phyloP scores from a whole-genome alignment of 331 rosid genomes.

The Malus hybrid region DNA sequence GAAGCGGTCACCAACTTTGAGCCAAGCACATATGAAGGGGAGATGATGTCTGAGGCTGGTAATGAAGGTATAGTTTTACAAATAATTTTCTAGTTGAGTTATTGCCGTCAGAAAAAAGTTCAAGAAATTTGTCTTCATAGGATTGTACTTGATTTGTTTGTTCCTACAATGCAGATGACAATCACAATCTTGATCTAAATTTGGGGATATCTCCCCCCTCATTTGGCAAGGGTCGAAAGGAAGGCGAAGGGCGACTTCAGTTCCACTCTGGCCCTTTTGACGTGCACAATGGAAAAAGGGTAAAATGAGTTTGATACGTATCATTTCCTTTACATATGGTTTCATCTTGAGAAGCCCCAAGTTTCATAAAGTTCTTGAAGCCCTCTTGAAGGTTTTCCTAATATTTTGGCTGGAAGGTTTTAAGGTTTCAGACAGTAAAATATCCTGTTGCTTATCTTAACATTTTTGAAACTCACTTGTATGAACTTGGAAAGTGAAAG shows the following conservation, averaged over 20 bases:
- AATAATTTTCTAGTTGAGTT: background rate
- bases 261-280: slow-evolving; percentile 41
- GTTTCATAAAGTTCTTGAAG: background rate
- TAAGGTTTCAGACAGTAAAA: background rate
- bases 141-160: slow-evolving; percentile 5
- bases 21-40: slow-evolving; percentile 70
- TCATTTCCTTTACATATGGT: background rate
- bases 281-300: slow-evolving; percentile 53
- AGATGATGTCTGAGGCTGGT: slow-evolving; percentile 42
- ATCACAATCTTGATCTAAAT: slow-evolving; percentile 83
- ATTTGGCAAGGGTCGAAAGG: slow-evolving; percentile 38
- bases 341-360: background rate
- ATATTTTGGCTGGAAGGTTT: background rate
- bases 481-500: background rate
- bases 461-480: background rate
- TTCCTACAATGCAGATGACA: slow-evolving; percentile 39
- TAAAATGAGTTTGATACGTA: background rate
- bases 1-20: slow-evolving; percentile 98
- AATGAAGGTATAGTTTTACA: slow-evolving; percentile 42
- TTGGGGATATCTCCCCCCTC: slow-evolving; percentile 74
- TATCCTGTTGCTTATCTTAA: background rate
- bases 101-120: background rate
- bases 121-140: background rate
- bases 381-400: background rate
- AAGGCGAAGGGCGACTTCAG: slow-evolving; percentile 42